phyloP scores from a whole-genome alignment of 1,139 yeast genomes.

The Eremothecium gossypii region DNA sequence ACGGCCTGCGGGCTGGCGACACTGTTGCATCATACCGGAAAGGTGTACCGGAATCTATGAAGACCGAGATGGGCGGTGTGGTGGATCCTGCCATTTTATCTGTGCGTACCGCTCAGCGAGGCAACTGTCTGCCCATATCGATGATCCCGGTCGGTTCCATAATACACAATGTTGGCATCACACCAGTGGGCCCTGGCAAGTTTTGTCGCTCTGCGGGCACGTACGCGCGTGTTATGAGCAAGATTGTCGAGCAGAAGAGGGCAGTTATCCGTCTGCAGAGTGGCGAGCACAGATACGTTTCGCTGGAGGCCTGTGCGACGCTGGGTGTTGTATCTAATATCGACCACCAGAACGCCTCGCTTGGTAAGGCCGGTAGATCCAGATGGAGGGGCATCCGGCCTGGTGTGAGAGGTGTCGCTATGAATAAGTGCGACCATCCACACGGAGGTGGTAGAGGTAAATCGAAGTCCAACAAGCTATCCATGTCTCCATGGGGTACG shows the following conservation, averaged over 20 bases:
- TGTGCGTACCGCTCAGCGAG: constrained; percentile 81
- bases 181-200: constrained; percentile 74
- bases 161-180: constrained; percentile 78
- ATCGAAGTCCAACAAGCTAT: constrained; percentile 87
- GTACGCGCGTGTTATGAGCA: constrained; percentile 79
- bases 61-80: constrained; percentile 57
- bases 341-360: constrained; percentile 79
- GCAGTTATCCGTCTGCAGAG: constrained; percentile 79
- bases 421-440: constrained; percentile 97
- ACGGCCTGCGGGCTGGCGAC: constrained; percentile 91
- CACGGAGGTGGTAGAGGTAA: constrained; percentile 99
- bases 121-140: constrained; percentile 84
- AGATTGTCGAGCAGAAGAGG: constrained; percentile 57
- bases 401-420: constrained; percentile 94
- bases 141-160: constrained; percentile 93
- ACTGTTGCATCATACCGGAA: constrained; percentile 77
- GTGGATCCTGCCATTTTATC: constrained; percentile 88
- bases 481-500: constrained; percentile 96
- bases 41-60: constrained; percentile 74
- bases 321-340: constrained; percentile 92
- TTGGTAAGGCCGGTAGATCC: constrained; percentile 96
- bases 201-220: constrained; percentile 93
- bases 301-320: constrained; percentile 84
- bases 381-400: constrained; percentile 94
- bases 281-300: constrained; percentile 89